phyloP scores from a whole-genome alignment of 2,329 filamentous ascomycete species.

The Fusarium stilboides region DNA sequence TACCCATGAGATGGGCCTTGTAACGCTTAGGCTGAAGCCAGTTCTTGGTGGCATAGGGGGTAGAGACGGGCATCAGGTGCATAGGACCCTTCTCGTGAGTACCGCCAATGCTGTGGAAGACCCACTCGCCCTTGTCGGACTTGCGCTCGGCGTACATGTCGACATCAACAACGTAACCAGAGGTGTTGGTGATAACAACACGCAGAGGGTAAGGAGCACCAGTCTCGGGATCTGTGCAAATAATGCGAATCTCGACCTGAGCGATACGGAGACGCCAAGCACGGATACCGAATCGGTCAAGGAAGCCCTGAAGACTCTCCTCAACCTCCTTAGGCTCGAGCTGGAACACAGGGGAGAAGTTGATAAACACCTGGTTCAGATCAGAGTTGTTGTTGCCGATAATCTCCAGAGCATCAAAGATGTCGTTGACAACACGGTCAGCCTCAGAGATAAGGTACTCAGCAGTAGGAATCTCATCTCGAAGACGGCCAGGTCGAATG shows the following conservation, averaged over 20 bases:
- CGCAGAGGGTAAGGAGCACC: slow-evolving; percentile 91
- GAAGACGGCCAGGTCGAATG: slow-evolving; percentile 91
- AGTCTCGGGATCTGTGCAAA: slow-evolving; percentile 91
- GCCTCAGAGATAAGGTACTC: slow-evolving; percentile 99
- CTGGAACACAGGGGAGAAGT: slow-evolving; percentile 98
- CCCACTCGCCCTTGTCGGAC: slow-evolving; percentile 97
- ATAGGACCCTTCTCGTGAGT: slow-evolving; percentile 96
- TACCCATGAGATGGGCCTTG: slow-evolving; percentile 99
- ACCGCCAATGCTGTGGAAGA: slow-evolving; percentile 97
- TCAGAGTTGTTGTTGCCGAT: slow-evolving; percentile 99
- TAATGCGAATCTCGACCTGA: slow-evolving; percentile 97
- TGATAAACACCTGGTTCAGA: slow-evolving; percentile 99
- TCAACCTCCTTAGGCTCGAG: slow-evolving; percentile 91
- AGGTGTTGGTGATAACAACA: slow-evolving; percentile 98
- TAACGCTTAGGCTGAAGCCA: slow-evolving; percentile 99
- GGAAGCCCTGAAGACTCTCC: slow-evolving; percentile 92
- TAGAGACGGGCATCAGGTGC: slow-evolving; percentile 91
- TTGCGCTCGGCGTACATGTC: slow-evolving; percentile 98
- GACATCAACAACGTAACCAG: slow-evolving; percentile 96
- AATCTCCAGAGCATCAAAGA: slow-evolving; percentile 96
- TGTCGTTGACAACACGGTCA: slow-evolving; percentile 96
- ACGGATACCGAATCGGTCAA: slow-evolving; percentile 95
- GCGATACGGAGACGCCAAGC: slow-evolving; percentile 97
- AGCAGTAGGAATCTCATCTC: slow-evolving; percentile 97
- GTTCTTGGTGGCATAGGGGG: slow-evolving; percentile 97